Base-by-base conservation (phyloP, 2,329 filamentous ascomycete genomes). In the Penicillium sp. region DNA sequence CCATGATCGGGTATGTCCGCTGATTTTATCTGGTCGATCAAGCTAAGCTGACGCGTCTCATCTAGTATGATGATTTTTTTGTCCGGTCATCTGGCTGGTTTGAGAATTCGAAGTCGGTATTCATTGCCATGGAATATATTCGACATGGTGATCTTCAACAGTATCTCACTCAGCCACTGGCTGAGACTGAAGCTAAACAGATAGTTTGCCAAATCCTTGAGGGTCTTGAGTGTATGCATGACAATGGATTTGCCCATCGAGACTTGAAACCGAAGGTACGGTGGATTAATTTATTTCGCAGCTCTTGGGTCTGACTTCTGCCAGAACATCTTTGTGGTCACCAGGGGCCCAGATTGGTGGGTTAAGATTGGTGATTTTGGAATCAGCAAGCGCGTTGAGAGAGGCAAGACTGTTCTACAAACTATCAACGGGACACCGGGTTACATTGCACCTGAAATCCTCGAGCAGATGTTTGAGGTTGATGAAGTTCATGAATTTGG, bases 121-220 rank as follows among this genome's bases (percentile, higher is more conserved):
- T 43, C 29, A 50, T 50, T n/a, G 39, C 47, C 10, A 50, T 50
- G 47, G 47, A 50, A 14, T 43, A 50, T 14, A 43, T 50, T 13
- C 6, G 19, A 9, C 47, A 43, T 43, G 47, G 47, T 1, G 47
- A 50, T 43, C 11, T 50, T 9, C 11, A 23, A 7, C 9, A 29
- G 10, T 26, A 50, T 29, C 30, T 50, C 11, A 36, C 23, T 2
- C 30, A 36, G 39, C 38, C 47, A 3, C 32, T 23, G 40, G 23
- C 40, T 10, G 40, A 43, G 29, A 23, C 27, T 9, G 9, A 42
- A 29, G 40, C 40, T 29, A 27, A n/a, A 2, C 26, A 43, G 4
- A 42, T 50, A 9, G 34, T 41, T 2, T 34, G 32, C 16, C 47
- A 50, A 13, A 26, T 50, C 7, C n/a, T 35, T 0, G 47, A 50